phyloP scores from a whole-genome alignment of 106 monocot genomes.

The Chionographis japonica region DNA sequence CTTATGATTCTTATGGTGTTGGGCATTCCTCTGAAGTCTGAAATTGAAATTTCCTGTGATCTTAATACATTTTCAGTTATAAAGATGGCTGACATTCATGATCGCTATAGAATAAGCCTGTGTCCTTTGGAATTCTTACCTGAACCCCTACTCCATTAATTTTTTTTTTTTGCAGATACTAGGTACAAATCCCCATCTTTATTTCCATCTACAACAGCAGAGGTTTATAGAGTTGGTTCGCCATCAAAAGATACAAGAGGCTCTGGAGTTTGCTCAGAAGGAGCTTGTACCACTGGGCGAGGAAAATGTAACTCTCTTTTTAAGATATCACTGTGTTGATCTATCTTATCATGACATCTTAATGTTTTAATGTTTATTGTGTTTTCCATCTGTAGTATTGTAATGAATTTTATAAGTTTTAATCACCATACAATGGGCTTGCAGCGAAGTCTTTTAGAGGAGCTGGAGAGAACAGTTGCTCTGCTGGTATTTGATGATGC shows the following conservation, averaged over 20 bases:
- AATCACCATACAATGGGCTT: too few relatives aligned
- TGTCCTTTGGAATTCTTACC: not conserved
- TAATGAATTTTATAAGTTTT: too few relatives aligned
- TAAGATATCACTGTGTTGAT: not conserved
- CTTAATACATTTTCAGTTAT: too few relatives aligned
- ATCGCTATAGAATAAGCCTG: not conserved
- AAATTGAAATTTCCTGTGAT: too few relatives aligned
- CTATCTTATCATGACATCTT: not conserved
- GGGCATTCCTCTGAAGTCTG: too few relatives aligned
- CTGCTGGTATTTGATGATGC: too few relatives aligned
- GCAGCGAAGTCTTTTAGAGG: too few relatives aligned
- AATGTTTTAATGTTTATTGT: not conserved
- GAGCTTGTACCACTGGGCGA: constrained; percentile 90
- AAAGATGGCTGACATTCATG: too few relatives aligned
- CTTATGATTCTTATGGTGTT: too few relatives aligned
- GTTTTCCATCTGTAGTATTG: too few relatives aligned
- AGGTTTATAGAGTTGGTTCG: constrained; percentile 89
- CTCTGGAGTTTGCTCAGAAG: constrained; percentile 94
- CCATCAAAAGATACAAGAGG: constrained; percentile 73
- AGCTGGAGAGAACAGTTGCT: too few relatives aligned
- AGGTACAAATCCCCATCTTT: constrained; percentile 88
- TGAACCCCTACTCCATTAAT: not conserved
- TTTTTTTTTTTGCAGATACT: constrained; percentile 53
- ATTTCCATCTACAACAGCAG: constrained; percentile 96
- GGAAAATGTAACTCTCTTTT: constrained; percentile 65